Evolutionary conservation across 2,329 filamentous ascomycete genomes (phyloP), one percentile per base, ranked within the genome.

Genomic region (Aspergillus oerlinghausenensis): DNA sequence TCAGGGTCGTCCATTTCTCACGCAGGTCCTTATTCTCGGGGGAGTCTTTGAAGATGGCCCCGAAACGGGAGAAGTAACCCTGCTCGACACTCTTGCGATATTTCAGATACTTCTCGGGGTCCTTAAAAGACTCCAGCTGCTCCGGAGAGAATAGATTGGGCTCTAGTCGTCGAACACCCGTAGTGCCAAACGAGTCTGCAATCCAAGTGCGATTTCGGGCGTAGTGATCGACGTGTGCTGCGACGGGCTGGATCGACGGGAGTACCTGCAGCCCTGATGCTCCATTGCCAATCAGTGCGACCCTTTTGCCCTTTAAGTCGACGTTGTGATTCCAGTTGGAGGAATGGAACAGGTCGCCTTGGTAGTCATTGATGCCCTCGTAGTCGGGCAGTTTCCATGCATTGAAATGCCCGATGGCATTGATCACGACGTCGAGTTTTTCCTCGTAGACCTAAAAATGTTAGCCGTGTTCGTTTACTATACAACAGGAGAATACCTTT

Each of bases 161-260:
- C 35, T 80, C 81, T 0, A 83, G 74, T 29, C 80, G 81, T 32
- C 84, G 80, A 50, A 75, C 68, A 45, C 62, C 82, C 73, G 57
- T 82, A 74, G 35, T 82, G 78, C 82, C 82, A 70, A 85, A 87
- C 0, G 84, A 83, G 1, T 82, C 79, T 0, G 86, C 84, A 28
- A 89, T 84, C 87, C 87, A 90, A 0, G 87, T 89, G 32, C 77
- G 81, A 62, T 82, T 86, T 9, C 87, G 77, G 1, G 81, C 84
- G 60, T 88, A 89, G 68, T 88, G 84, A 60, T 88, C 84, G 0
- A 89, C 73, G 1, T 77, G 80, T 1, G 60, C 61, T 8, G 70
- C 74, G 5, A 73, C 62, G 6, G 70, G 71, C 52, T 78, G 74
- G 45, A 77, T 68, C 1, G 70, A 72, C 0, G 75, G 74, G 9